A percentile compares a stretch with the other conserved stretches of the same genome.
These are phyloP conservation scores for Aspergillus sclerotiicarbonarius DNA, from an alignment of 495 filamentous ascomycete species.

Conservation along the genomic window DNA sequence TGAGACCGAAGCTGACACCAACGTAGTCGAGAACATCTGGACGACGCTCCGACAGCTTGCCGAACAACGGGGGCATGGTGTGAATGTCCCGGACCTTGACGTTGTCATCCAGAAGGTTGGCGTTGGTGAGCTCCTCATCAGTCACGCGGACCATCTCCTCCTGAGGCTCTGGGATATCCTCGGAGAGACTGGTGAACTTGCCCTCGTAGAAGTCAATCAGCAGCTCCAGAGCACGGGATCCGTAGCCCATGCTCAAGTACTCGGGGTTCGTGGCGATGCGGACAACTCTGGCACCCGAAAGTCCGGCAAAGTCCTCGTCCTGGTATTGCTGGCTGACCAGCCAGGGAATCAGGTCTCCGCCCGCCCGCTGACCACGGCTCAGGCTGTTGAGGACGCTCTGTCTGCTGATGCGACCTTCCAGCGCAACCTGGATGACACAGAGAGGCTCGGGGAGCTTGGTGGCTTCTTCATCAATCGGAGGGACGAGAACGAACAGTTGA, in stretches of 20 bases:
- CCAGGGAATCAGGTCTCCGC: constrained; percentile 97
- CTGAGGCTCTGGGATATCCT: constrained; percentile 47
- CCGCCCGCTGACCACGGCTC: constrained; percentile 82
- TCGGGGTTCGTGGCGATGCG: constrained; percentile 97
- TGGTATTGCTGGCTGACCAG: constrained; percentile 98
- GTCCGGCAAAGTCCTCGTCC: constrained; percentile 90
- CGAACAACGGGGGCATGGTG: constrained; percentile 89
- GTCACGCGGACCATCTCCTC: constrained; percentile 75
- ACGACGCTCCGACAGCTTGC: constrained; percentile 79
- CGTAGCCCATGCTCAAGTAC: constrained; percentile 92
- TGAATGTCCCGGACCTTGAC: constrained; percentile 87
- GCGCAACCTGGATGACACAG: constrained; percentile 89
- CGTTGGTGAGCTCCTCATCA: constrained; percentile 75
- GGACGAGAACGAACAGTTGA: constrained; percentile 91
- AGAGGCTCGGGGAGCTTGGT: constrained; percentile 86
- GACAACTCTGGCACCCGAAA: constrained; percentile 89
- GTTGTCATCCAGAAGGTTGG: constrained; percentile 78
- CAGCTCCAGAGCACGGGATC: constrained; percentile 79
- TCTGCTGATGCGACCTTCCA: constrained; percentile 92
- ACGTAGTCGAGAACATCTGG: constrained; percentile 85
- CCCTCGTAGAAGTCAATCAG: constrained; percentile 92
- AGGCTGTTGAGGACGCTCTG: constrained; percentile 87
- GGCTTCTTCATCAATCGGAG: constrained; percentile 74
- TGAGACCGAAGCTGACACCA: constrained; percentile 93
- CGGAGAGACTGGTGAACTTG: constrained; percentile 81